Conservation (phyloP, 305 asterid species). For the Fraxinus sp. region DNA sequence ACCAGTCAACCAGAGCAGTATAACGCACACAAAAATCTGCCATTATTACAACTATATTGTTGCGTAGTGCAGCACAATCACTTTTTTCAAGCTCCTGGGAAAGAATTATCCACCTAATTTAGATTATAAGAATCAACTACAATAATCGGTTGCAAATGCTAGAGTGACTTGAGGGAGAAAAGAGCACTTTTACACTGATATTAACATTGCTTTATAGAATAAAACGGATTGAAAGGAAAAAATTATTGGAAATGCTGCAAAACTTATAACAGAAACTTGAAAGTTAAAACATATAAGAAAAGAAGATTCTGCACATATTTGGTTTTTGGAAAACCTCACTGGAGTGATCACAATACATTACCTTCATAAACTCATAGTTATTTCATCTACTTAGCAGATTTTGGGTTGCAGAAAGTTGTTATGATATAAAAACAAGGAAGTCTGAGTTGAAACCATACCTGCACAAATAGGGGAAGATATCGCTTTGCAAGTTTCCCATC, state of each 20-base stretch:
- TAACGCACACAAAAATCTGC: conserved; percentile 94
- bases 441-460: conserved; percentile 48
- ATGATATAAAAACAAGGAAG: background rate
- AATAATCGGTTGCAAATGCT: background rate
- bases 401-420: background rate
- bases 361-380: background rate
- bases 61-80: conserved; percentile 79
- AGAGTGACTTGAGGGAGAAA: background rate
- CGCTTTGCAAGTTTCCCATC: conserved; percentile 89
- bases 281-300: background rate
- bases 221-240: background rate
- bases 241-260: background rate
- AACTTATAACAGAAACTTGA: background rate
- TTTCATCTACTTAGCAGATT: background rate
- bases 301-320: conserved; percentile 5
- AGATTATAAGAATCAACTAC: background rate
- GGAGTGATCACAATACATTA: background rate
- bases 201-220: background rate
- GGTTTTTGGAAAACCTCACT: background rate
- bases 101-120: background rate
- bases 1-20: conserved; percentile 96
- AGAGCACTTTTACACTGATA: background rate
- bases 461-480: conserved; percentile 91
- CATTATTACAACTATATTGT: conserved; percentile 82
- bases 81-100: conserved; percentile 88